Evolutionary conservation across 2,329 filamentous ascomycete genomes (phyloP), one percentile per base, ranked within the genome.

Genomic region (Chalaropsis ovoidea): DNA sequence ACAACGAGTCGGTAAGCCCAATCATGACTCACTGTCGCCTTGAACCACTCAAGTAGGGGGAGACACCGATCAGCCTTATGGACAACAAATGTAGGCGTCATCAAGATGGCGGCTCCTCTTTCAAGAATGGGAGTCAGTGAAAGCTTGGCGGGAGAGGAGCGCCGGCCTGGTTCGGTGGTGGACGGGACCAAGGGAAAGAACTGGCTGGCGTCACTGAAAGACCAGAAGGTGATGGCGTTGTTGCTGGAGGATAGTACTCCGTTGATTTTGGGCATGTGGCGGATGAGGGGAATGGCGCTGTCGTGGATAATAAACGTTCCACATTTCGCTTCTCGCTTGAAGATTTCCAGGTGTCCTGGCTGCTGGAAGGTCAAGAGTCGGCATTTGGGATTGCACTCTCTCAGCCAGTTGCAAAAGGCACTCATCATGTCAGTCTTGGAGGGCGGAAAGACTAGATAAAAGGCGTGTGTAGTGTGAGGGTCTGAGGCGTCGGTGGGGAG

Each of bases 401-500:
- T 73, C 10, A 84, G 70, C 80, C 80, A 84, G 19, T 73, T 71
- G 35, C 71, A 73, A 1, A 82, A n/a, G 8, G 78, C 74, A 8
- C 72, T 69, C 19, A 74, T 73, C 45, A 76, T 74, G 11, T 73
- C 65, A 7, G 69, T 66, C 35, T 73, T 72, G 1, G 74, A 72
- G 0, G 70, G 69, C 0, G 82, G 80, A 62, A 83, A 83, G 1
- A 78, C 73, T 0, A 85, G 70, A 67, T 78, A 83, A 68, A 83
- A 79, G 27, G 71, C 72, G 61, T 74, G 72, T 2, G 72, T 69
- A 31, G 69, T 70, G 7, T 68, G 58, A 31, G 39, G 42, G 5
- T 49, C 19, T 3, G 24, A 43, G 63, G 31, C 15, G 58, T n/a
- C 2, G 56, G 35, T 0, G 71, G 72, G 3, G 69, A 65, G 0